Percentiles rank a stretch among this genome's conserved stretches.
These are phyloP conservation scores for Solanum habrochaites DNA, from an alignment of 257 asterid genomes.

Conservation along the genomic window DNA sequence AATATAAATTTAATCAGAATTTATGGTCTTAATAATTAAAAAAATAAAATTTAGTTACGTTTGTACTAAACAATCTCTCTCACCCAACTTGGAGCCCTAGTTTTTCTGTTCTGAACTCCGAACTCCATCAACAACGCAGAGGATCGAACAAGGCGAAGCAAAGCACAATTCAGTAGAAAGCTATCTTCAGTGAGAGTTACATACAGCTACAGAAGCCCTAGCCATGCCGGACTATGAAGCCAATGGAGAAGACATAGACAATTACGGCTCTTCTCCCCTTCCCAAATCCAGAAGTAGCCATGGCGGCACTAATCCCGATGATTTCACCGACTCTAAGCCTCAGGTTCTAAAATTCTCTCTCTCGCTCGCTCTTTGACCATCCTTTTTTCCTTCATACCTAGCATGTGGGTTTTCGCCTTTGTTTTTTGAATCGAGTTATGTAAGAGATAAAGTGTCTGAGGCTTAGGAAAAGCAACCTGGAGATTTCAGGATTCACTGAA, in stretches of 20 bases:
- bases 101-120: not conserved
- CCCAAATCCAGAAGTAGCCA: slow-evolving; percentile 14
- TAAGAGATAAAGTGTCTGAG: not conserved
- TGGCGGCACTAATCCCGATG: slow-evolving; percentile 9
- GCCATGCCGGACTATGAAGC: slow-evolving; percentile 29
- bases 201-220: not conserved
- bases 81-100: not conserved
- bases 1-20: too few relatives aligned
- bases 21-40: not conserved
- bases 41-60: too few relatives aligned
- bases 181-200: not conserved
- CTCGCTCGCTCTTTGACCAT: not conserved
- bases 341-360: slow-evolving; percentile 10
- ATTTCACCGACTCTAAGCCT: slow-evolving; percentile 31
- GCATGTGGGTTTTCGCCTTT: not conserved
- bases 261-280: slow-evolving; percentile 20
- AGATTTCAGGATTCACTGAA: not conserved
- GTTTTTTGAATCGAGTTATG: not conserved
- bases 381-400: not conserved
- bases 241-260: slow-evolving; percentile 26
- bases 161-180: not conserved
- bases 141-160: not conserved
- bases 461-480: not conserved
- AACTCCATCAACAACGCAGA: not conserved
- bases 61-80: not conserved